A percentile compares a stretch with the other conserved stretches of the same genome.
phyloP scores from a whole-genome alignment of 208 protist species.

The Blechomonas ayalai region DNA sequence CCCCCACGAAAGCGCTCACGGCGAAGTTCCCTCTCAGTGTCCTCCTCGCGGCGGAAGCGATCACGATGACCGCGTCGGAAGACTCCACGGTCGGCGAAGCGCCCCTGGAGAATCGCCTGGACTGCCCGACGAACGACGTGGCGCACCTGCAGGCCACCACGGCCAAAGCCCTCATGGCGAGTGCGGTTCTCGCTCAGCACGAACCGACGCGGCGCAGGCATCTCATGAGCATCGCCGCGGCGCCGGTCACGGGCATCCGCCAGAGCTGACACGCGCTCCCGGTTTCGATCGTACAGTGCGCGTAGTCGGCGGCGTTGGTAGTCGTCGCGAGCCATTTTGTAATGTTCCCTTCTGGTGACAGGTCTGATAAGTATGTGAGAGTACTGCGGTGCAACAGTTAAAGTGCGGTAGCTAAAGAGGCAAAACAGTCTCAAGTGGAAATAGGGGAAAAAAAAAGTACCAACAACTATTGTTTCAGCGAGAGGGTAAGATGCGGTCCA shows the following conservation, averaged over 20 bases:
- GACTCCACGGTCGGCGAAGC: conserved; percentile 61
- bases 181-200: conserved; percentile 68
- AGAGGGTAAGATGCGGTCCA: conserved; percentile 1
- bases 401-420: too few species aligned
- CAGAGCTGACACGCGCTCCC: conserved; percentile 53
- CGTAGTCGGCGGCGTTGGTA: conserved; percentile 71
- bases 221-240: conserved; percentile 19
- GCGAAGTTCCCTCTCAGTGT: conserved; percentile 53
- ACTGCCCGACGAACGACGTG: conserved; percentile 17
- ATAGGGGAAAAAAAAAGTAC: too few species aligned
- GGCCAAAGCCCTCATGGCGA: conserved; percentile 76
- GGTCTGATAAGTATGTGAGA: too few species aligned
- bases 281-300: conserved; percentile 76
- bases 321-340: conserved; percentile 66
- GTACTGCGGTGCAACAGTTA: too few species aligned
- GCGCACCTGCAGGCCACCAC: conserved; percentile 56
- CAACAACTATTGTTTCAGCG: neutral
- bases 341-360: too few species aligned
- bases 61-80: conserved; percentile 52
- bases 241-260: conserved; percentile 69
- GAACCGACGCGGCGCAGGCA: conserved; percentile 59
- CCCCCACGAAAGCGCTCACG: conserved; percentile 36
- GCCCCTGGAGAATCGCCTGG: conserved; percentile 5
- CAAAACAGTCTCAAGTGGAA: too few species aligned
- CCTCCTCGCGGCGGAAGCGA: conserved; percentile 73